phyloP scores from a whole-genome alignment of 2,329 filamentous ascomycete species.

The Xylaria sp. region DNA sequence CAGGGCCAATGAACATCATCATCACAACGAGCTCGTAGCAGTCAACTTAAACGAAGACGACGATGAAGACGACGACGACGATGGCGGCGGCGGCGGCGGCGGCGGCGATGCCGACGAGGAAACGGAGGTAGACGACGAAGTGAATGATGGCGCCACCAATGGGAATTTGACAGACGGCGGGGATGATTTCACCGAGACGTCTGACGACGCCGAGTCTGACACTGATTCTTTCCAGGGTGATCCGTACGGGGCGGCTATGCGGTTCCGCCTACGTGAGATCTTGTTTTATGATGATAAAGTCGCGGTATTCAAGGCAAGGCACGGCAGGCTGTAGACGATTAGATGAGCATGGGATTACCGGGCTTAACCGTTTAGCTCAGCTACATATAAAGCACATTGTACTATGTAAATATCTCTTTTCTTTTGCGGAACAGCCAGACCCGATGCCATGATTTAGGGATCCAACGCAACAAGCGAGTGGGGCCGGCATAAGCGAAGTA shows the following conservation, averaged over 20 bases:
- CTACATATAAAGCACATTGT: no score
- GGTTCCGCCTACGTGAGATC: slow-evolving; percentile 73
- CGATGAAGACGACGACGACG: slow-evolving; percentile 41
- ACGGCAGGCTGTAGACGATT: slow-evolving; percentile 51
- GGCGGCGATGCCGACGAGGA: slow-evolving; percentile 28
- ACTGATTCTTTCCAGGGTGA: slow-evolving; percentile 54
- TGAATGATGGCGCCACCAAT: slow-evolving; percentile 48
- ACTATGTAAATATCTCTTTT: no score
- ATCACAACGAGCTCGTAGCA: slow-evolving; percentile 21
- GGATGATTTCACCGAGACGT: slow-evolving; percentile 46
- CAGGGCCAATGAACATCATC: slow-evolving; percentile 18
- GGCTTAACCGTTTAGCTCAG: not conserved
- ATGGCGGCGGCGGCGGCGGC: slow-evolving; percentile 29
- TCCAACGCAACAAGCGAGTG: not conserved
- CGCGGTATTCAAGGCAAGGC: slow-evolving; percentile 76
- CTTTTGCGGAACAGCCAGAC: not conserved
- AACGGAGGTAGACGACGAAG: slow-evolving; percentile 38
- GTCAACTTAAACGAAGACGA: slow-evolving; percentile 37
- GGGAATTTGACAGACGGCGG: slow-evolving; percentile 50
- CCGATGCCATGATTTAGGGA: not conserved
- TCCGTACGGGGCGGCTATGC: slow-evolving; percentile 42
- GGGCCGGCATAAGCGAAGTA: not conserved
- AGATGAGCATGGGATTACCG: not conserved
- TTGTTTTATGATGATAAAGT: slow-evolving; percentile 85
- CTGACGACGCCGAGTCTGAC: slow-evolving; percentile 54